Evolutionary conservation across 2,329 filamentous ascomycete genomes (phyloP).

Genomic region (Bipolaris sorokiniana): DNA sequence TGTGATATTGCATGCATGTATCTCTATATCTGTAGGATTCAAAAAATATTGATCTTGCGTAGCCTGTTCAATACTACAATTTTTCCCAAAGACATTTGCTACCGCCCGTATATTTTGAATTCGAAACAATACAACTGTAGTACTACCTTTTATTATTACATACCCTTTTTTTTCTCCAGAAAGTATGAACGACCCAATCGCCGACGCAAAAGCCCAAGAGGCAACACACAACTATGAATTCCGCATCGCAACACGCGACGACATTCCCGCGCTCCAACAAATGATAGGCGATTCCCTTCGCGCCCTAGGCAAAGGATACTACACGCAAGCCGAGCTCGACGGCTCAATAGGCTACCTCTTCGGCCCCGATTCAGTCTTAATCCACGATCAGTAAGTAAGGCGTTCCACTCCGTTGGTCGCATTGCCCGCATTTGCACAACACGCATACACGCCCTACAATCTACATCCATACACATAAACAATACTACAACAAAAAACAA

Average conservation of each 20-base stretch:
- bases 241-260: constrained; percentile 35
- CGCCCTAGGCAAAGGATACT: constrained; percentile 34
- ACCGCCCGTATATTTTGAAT: neutral
- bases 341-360: constrained; percentile 47
- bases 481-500: no score
- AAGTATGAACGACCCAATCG: constrained; percentile 34
- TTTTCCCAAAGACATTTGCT: no score
- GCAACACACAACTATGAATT: constrained; percentile 40
- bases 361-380: constrained; percentile 44
- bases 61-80: neutral
- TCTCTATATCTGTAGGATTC: no score
- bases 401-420: constrained; percentile 5
- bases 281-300: constrained; percentile 42
- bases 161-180: neutral
- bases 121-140: no score
- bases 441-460: no score
- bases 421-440: no score
- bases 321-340: constrained; percentile 43
- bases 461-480: no score
- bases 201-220: constrained; percentile 43
- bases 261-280: constrained; percentile 39
- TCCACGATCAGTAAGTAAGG: constrained; percentile 38
- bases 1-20: neutral
- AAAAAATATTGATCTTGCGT: neutral
- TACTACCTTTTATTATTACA: no score